A percentile compares a stretch with the other conserved stretches of the same genome.
Evolutionary conservation across 768 basidiomycete genomes (phyloP).

Genomic region (Daedaleopsis sinensis): DNA sequence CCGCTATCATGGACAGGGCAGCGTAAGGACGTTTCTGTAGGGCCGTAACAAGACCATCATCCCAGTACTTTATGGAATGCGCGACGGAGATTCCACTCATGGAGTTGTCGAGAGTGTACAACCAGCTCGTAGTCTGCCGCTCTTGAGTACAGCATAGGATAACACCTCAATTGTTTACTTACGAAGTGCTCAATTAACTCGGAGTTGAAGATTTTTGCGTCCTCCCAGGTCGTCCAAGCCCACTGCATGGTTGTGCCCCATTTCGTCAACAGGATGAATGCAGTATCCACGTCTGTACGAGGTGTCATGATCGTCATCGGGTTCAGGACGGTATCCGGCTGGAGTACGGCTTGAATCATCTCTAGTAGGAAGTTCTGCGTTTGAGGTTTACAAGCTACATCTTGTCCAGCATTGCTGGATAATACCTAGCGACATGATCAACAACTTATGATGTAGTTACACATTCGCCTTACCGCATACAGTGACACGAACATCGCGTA

Average conservation of each 20-base stretch:
- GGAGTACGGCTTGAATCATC: constrained; percentile 45
- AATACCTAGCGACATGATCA: not conserved
- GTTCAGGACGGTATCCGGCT: constrained; percentile 23
- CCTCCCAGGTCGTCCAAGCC: constrained; percentile 68
- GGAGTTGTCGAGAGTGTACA: constrained; percentile 42
- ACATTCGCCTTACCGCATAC: constrained; percentile 35
- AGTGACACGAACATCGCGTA: constrained; percentile 40
- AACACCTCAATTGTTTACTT: not conserved
- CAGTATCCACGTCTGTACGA: constrained; percentile 38
- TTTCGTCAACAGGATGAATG: constrained; percentile 55
- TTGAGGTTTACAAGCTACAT: constrained; percentile 46
- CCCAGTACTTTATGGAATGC: constrained; percentile 18
- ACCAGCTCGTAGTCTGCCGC: constrained; percentile 54
- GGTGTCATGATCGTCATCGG: constrained; percentile 9
- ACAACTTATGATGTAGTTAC: not conserved
- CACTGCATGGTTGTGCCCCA: constrained; percentile 63
- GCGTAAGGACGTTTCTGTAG: constrained; percentile 9
- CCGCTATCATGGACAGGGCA: constrained; percentile 19
- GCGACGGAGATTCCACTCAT: not conserved
- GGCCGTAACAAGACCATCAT: constrained; percentile 10
- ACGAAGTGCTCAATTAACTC: constrained; percentile 46
- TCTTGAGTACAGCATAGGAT: not conserved
- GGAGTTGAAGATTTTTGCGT: constrained; percentile 49
- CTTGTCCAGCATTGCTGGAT: not conserved
- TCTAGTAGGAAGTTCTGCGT: constrained; percentile 47